Evolutionary conservation across 1,284 basidiomycete genomes (phyloP), one percentile per base, ranked within the genome.

Genomic region (Austroboletus novae-zelandiae): DNA sequence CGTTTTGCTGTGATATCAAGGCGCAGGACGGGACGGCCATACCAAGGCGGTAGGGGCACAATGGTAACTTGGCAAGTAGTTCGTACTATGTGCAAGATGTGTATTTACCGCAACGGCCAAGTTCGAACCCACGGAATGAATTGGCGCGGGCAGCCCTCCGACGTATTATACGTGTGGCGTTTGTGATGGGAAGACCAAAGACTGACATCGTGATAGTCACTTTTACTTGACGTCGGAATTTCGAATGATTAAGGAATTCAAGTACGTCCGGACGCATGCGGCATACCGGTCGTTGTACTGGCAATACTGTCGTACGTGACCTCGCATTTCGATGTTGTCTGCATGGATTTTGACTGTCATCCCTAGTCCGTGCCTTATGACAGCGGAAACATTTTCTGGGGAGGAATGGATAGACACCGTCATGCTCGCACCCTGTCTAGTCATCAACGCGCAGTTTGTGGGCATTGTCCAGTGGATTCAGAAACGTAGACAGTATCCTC

Each of bases 401-500:
- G 72, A 68, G 35, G 75, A 80, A 64, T 80, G 71, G 54, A 73
- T 58, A 40, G 80, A 83, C 57, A 66, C 64, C 40, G 74, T 83
- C 31, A 69, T 74, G 15, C 66, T 83, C 40, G 61, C 65, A 6
- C 47, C 65, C 0, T 59, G 53, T 8, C 70, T 82, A 20, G 71
- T 76, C 34, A 76, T 81, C 58, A 45, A 62, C 39, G 56, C 70
- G 29, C 80, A 83, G 62, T 73, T 70, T 35, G 76, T 83, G 48
- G 81, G 79, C 29, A 78, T 79, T 23, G 54, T 9, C 34, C 34
- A 15, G 14, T 9, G 14, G 34, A 5, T 15, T 15, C n/a, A 6
- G 15, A 15, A n/a, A 15, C 34, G 9, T 9, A 9, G 34, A 36
- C 15, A 14, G 34, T 6, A 36, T 36, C 11, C 34, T 36, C 15